These are phyloP conservation scores for Penicillium sp. DNA, from an alignment of 2,329 filamentous ascomycete genomes.

Conservation along the genomic window DNA sequence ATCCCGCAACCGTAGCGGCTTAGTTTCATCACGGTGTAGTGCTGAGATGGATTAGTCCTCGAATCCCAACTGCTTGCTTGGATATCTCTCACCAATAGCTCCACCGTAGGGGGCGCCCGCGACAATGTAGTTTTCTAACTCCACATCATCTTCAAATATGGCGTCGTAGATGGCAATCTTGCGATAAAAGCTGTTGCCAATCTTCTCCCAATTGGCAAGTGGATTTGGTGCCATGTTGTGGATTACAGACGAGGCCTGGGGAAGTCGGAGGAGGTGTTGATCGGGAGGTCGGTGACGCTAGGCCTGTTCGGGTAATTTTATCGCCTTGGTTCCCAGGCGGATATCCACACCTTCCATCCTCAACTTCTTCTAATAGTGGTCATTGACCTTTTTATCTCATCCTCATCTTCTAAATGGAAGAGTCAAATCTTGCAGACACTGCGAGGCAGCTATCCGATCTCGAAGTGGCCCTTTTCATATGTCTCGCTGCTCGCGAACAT, in stretches of 20 bases:
- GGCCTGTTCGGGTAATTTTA: background rate
- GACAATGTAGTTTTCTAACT: conserved; percentile 92
- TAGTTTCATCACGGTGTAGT: conserved; percentile 87
- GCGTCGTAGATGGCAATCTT: conserved; percentile 91
- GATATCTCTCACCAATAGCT: conserved; percentile 71
- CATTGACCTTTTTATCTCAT: conserved; percentile 2
- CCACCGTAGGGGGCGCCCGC: conserved; percentile 91
- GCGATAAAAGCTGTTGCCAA: conserved; percentile 92
- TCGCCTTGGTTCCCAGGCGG: conserved; percentile 8
- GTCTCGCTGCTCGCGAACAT: conserved; percentile 78
- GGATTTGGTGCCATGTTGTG: conserved; percentile 56
- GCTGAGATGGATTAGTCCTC: conserved; percentile 38
- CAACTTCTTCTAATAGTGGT: conserved; percentile 11
- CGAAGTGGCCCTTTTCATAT: conserved; percentile 82
- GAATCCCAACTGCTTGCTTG: background rate
- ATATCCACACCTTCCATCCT: conserved; percentile 1
- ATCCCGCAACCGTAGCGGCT: conserved; percentile 76
- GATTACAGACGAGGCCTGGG: conserved; percentile 9
- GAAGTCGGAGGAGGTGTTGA: conserved; percentile 13
- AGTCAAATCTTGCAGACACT: conserved; percentile 63
- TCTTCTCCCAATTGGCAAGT: conserved; percentile 89
- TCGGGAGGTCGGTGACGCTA: conserved; percentile 16
- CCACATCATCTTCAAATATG: conserved; percentile 88
- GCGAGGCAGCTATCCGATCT: conserved; percentile 81
- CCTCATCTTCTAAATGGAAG: conserved; percentile 54